Evolutionary conservation across 2,329 filamentous ascomycete genomes (phyloP), one percentile per base, ranked within the genome.

Genomic region (Xylaria sp.): DNA sequence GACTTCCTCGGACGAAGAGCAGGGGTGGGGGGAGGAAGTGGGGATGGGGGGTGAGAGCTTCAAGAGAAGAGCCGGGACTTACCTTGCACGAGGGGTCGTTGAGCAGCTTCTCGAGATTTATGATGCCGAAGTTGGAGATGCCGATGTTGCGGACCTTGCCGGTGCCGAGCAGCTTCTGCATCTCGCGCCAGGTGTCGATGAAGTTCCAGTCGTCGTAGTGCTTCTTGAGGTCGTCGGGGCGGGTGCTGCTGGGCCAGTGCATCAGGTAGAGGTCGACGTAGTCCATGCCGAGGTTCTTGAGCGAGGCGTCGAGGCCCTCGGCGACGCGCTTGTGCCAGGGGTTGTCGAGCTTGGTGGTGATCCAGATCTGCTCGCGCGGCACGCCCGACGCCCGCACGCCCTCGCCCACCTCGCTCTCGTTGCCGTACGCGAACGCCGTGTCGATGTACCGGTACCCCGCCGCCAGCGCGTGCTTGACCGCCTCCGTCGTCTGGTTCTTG

Each of bases 341-440:
- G 80, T 92, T 92, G 78, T 90, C 84, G 49, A 93, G 83, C 81
- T 94, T 95, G 64, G 89, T 91, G 48, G 90, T 93, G 53, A 90
- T 72, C 80, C 84, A 90, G 69, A 89, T 83, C 64, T 89, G 75
- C 50, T 80, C 76, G 20, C 87, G 81, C n/a, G 85, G 80, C 1
- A 90, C 81, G 24, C 84, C 85, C 2, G 83, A 82, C 44, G 81
- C 81, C 61, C 77, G 78, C 69, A 90, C 87, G 49, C 85, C 87
- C 50, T 78, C 73, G 56, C 87, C 86, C 18, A 90, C 85, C 66
- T 88, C 85, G 47, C 76, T 74, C 71, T 90, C 90, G 73, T 93
- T 94, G 70, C 85, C 86, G 71, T 94, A 94, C 46, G 86, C 88
- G 57, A 88, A 80, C 44, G 90, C 88, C 19, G 88, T 90, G 74